Evolutionary conservation across 768 basidiomycete genomes (phyloP).

Genomic region (Macrolepiota albuminosa): DNA sequence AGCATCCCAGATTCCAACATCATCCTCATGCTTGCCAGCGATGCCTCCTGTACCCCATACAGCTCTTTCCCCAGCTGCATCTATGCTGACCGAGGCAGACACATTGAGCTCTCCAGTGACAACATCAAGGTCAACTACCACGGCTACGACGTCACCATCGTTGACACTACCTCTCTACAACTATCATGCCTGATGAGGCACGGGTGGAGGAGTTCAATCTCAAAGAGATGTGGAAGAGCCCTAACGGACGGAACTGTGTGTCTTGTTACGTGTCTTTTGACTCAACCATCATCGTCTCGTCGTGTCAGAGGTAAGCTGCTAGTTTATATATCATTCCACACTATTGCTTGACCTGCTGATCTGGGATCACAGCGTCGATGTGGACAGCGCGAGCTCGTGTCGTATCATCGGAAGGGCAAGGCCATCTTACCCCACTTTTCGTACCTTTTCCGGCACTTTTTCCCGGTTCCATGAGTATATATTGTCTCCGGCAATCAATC

Average conservation of each 20-base stretch:
- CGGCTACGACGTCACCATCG: slow-evolving; percentile 96
- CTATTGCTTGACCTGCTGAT: not conserved
- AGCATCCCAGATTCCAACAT: slow-evolving; percentile 99
- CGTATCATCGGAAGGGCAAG: slow-evolving; percentile 6
- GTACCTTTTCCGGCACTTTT: slow-evolving; percentile 16
- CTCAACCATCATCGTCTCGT: slow-evolving; percentile 1
- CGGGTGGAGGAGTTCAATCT: too few species aligned
- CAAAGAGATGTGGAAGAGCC: too few species aligned
- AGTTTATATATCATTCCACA: not conserved
- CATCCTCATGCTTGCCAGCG: slow-evolving; percentile 98
- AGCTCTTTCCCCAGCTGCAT: slow-evolving; percentile 92
- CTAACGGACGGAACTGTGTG: too few species aligned
- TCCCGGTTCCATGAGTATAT: slow-evolving; percentile 17
- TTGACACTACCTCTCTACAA: too few species aligned
- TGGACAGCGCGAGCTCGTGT: slow-evolving; percentile 5
- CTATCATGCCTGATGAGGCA: too few species aligned
- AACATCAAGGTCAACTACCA: slow-evolving; percentile 98
- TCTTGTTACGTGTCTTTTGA: not conserved
- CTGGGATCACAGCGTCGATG: too few species aligned
- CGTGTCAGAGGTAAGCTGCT: not conserved
- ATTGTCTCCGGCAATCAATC: slow-evolving; percentile 8
- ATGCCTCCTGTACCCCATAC: slow-evolving; percentile 88
- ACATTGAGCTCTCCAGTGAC: slow-evolving; percentile 90
- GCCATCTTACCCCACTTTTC: slow-evolving; percentile 11
- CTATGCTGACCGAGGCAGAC: slow-evolving; percentile 77